Percentiles rank a stretch among this genome's conserved stretches.
phyloP scores from a whole-genome alignment of 257 asterid species.

The Jacaranda mimosifolia region DNA sequence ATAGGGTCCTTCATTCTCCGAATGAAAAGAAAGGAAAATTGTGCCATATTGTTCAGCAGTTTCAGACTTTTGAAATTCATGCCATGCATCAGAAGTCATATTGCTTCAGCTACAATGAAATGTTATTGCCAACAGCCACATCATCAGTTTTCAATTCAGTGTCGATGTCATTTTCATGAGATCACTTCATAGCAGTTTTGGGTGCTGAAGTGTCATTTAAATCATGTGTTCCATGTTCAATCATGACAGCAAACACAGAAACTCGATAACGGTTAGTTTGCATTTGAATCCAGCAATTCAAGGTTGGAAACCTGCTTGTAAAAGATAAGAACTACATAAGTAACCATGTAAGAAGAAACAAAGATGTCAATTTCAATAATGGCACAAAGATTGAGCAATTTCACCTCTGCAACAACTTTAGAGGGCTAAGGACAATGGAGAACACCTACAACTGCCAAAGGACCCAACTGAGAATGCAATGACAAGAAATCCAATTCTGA shows the following conservation, averaged over 20 bases:
- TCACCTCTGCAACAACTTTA: conserved; percentile 36
- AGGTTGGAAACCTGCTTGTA: conserved; percentile 84
- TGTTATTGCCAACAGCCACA: conserved; percentile 54
- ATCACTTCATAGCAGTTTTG: conserved; percentile 73
- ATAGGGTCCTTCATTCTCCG: conserved; percentile 94
- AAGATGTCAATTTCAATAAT: conserved; percentile 37
- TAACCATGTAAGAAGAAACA: conserved; percentile 38
- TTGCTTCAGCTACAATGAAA: conserved; percentile 45
- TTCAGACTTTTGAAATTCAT: conserved; percentile 64
- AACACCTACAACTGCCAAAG: conserved; percentile 86
- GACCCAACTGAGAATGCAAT: conserved; percentile 86
- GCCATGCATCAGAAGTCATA: conserved; percentile 64
- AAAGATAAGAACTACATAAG: conserved; percentile 38
- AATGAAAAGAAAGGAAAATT: no score
- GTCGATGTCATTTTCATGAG: conserved; percentile 87
- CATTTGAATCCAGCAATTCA: conserved; percentile 98
- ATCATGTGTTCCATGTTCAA: conserved; percentile 62
- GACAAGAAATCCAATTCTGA: conserved; percentile 84
- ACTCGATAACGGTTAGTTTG: conserved; percentile 96
- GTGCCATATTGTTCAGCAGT: no score
- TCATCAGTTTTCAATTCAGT: conserved; percentile 93
- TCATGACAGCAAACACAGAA: conserved; percentile 89
- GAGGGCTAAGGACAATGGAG: conserved; percentile 40
- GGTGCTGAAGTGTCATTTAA: conserved; percentile 54
- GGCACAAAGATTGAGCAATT: conserved; percentile 41